A percentile compares a stretch with the other conserved stretches of the same genome.
phyloP scores from a whole-genome alignment of 345 rosid species.

The Hibiscus tridactylites region DNA sequence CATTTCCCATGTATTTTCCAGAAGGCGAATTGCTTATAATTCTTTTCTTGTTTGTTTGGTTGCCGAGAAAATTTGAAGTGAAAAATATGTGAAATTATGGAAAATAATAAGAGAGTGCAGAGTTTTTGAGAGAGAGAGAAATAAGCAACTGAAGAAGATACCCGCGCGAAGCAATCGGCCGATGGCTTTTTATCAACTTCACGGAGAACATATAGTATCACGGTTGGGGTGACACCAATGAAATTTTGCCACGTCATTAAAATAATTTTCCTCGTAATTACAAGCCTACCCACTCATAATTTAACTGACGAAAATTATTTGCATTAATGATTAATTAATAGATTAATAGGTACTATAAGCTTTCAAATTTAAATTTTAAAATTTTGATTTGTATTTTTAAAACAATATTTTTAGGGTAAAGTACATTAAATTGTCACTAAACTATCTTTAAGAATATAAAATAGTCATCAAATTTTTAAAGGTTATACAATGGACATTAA shows the following conservation, averaged over 20 bases:
- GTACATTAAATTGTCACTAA: no score
- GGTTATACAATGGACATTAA: no score
- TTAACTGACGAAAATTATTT: no score
- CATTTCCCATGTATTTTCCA: constrained; percentile 15
- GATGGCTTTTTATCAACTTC: constrained; percentile 24
- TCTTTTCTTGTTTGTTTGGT: background rate
- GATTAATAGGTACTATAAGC: no score
- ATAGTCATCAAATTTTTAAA: no score
- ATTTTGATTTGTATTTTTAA: no score
- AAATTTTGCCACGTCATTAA: no score
- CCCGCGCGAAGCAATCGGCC: constrained; percentile 35
- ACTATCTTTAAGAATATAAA: no score
- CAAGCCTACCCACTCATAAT: background rate
- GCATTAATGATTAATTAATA: no score
- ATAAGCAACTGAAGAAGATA: constrained; percentile 20
- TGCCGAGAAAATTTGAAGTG: background rate
- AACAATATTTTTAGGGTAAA: no score
- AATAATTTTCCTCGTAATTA: background rate
- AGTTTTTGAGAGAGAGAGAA: constrained; percentile 6
- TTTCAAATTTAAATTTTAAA: no score
- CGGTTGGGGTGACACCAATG: no score
- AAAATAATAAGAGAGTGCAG: background rate
- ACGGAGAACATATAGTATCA: background rate
- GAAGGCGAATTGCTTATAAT: background rate
- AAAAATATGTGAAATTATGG: background rate